Conservation (phyloP, 129 eudicot genomes). For the Helianthus annuus region DNA sequence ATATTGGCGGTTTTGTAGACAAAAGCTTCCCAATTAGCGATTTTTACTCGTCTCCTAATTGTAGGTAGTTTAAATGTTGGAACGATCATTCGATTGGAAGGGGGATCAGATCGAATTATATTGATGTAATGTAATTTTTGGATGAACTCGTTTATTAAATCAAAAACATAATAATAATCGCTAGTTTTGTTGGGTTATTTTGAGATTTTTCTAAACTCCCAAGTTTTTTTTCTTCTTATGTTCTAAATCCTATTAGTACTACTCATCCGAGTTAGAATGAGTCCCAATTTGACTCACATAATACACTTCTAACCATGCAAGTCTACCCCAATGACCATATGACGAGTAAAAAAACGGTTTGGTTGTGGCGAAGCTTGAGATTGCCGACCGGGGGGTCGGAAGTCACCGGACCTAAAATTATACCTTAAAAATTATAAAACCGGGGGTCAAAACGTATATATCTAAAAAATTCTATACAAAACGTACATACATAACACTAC, state of each 20-base stretch:
- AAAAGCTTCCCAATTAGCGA: neutral
- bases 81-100: neutral
- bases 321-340: too few species aligned
- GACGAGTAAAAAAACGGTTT: too few species aligned
- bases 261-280: neutral
- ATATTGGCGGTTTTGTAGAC: neutral
- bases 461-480: too few species aligned
- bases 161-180: neutral
- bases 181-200: neutral
- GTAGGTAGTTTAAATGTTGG: neutral
- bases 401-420: too few species aligned
- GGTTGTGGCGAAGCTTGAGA: too few species aligned
- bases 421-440: too few species aligned
- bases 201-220: neutral
- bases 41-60: neutral
- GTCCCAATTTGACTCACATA: too few species aligned
- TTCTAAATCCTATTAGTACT: neutral
- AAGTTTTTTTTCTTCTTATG: neutral
- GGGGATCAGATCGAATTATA: neutral
- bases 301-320: too few species aligned
- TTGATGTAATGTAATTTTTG: constrained; percentile 5
- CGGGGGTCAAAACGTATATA: too few species aligned
- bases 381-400: too few species aligned
- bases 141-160: neutral
- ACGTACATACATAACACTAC: too few species aligned